phyloP scores from a whole-genome alignment of 306 rosid species.

The Lithocarpus polystachyus region DNA sequence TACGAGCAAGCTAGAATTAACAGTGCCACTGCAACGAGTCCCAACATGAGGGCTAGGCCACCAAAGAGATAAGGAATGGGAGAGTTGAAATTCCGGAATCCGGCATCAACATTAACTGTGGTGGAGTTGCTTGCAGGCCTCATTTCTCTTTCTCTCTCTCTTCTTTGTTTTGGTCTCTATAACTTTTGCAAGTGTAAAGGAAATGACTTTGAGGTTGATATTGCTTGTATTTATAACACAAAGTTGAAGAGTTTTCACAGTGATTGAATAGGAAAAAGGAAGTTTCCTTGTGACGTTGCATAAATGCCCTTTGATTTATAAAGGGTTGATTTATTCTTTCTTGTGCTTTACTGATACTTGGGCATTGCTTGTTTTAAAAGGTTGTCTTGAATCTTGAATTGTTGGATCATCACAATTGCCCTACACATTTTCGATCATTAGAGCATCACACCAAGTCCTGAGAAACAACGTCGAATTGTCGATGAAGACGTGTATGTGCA shows the following conservation, averaged over 20 bases:
- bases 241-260: background rate
- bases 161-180: background rate
- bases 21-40: conserved; percentile 46
- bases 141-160: conserved; percentile 15
- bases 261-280: conserved; percentile 23
- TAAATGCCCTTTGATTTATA: conserved; percentile 11
- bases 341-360: conserved; percentile 4
- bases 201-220: background rate
- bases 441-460: background rate
- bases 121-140: conserved; percentile 27
- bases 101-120: background rate
- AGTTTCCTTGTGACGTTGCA: conserved; percentile 25
- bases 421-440: background rate
- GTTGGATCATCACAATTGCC: background rate
- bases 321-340: conserved; percentile 4
- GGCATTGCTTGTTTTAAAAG: conserved; percentile 15
- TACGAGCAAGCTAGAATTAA: conserved; percentile 54
- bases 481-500: no score
- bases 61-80: conserved; percentile 70
- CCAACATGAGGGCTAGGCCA: conserved; percentile 51
- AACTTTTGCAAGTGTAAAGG: background rate
- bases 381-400: conserved; percentile 1
- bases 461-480: background rate
- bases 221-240: conserved; percentile 1
- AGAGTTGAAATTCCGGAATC: conserved; percentile 44